Conservation (phyloP, 2,329 filamentous ascomycete genomes). For the Botryosphaeria agaves region DNA sequence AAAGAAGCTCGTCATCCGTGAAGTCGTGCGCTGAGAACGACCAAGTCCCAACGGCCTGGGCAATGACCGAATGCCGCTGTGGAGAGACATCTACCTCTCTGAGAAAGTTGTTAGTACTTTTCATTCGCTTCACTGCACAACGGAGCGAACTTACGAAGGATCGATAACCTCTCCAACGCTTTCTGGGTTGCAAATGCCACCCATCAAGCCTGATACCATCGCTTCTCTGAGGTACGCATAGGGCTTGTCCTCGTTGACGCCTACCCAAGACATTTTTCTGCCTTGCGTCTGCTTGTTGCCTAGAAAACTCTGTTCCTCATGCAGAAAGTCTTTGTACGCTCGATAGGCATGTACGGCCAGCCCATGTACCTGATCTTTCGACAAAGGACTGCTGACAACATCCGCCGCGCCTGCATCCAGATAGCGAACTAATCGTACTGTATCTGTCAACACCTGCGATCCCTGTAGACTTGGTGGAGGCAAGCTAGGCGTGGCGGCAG, state of each 20-base stretch:
- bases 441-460: conserved; percentile 25
- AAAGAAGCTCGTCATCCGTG: conserved; percentile 75
- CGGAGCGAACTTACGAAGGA: conserved; percentile 31
- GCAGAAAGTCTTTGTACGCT: conserved; percentile 56
- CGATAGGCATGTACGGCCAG: conserved; percentile 73
- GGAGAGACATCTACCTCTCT: conserved; percentile 50
- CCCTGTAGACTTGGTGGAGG: conserved; percentile 16
- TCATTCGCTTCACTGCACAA: background rate
- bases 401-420: conserved; percentile 77
- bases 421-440: conserved; percentile 47
- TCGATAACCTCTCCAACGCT: conserved; percentile 43
- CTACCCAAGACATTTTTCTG: conserved; percentile 83
- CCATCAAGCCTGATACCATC: conserved; percentile 86
- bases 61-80: conserved; percentile 48
- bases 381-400: conserved; percentile 65
- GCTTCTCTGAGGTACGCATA: conserved; percentile 81
- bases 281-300: conserved; percentile 50
- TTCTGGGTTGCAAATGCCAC: conserved; percentile 63
- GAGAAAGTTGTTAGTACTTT: conserved; percentile 6
- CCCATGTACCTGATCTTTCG: conserved; percentile 53
- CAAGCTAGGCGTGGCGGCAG: conserved; percentile 3
- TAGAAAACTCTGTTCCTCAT: conserved; percentile 54
- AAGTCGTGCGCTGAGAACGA: conserved; percentile 81
- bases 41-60: conserved; percentile 59
- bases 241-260: conserved; percentile 66